Evolutionary conservation across 495 filamentous ascomycete genomes (phyloP), one percentile per base, ranked within the genome.

Genomic region (Rusavskia elegans): DNA sequence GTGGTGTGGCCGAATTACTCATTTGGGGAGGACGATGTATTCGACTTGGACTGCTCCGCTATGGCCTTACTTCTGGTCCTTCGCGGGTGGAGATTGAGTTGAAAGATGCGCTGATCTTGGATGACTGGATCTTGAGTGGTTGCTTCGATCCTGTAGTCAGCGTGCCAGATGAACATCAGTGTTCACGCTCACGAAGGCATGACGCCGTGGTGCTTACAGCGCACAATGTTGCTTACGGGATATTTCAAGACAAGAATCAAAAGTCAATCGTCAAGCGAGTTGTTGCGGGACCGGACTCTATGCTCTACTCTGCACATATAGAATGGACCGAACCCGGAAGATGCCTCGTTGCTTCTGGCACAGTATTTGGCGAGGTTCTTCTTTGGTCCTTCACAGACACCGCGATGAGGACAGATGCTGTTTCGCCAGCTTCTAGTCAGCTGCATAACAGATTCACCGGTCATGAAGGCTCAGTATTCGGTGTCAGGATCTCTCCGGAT

Each of bases 391-490:
- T 65, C 70, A 40, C 56, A 73, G 21, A 39, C 1, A 40, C 19
- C 20, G 30, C 7, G 40, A 56, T 23, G 27, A 23, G 25, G 8
- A 25, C 27, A 32, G 21, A 46, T 14, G 40, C 19, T 23, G 38
- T 46, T 3, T 45, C 53, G 20, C 25, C 53, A 3, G 44, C 55
- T 48, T 61, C 59, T 20, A 55, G 57, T 41, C 66, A 63, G 5
- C 71, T 86, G 17, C 79, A 92, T 41, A 78, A 78, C 51, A 79
- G 83, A 25, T 86, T 97, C 55, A 78, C 78, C 5, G 93, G 89
- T 0, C 92, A 99, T 57, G 88, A 97, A 55, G 92, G 92, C 0
- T 96, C 92, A 0, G 80, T 97, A 6, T 97, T 95, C 57, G 89
- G 85, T 7, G 82, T 97, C 11, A 71, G 75, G 9, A 83, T 96